Base-by-base conservation (phyloP, 108 stramenopile genomes). In the Fragilaria crotonensis region DNA sequence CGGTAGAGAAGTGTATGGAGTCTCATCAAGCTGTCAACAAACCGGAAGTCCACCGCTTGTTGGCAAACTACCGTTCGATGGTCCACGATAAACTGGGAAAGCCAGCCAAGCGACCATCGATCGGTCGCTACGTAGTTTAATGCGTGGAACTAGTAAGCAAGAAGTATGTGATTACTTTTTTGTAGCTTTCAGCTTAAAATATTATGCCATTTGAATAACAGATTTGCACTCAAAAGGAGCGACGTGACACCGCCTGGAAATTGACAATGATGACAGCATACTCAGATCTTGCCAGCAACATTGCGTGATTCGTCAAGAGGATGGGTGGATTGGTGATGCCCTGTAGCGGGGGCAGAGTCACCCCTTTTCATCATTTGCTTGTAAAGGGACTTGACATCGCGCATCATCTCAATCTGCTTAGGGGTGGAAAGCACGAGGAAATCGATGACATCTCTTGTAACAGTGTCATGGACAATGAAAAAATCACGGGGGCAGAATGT, bases 1-100 rank as follows among this genome's bases (percentile, higher is more conserved):
- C 76, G 17, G 68, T 77, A 23, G 55, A 72, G 46, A 70, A 75
- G 53, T 83, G 81, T 60, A 65, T 79, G 7, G 59, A 60, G 27
- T 49, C 63, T 20, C 62, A 65, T 23, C 52, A 64, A 5, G 76
- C 76, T 2, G 18, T 63, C 22, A 76, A 76, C 52, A 70, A 70
- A 46, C 33, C 60, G 3, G 68, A 76, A 25, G 75, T 63, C 7
- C 36, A 59, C 41, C 50, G 52, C 49, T 18, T 76, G 33, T 52
- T 76, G 11, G 45, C 59, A 45, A 32, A 61, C 20, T 48, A 62
- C 33, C 60, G 41, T 48, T 28, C 51, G 0, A 25, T 58, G 44
- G 63, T 75, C 7, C 59, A 64, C 27, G 21, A 50, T 25, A 9
- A 19, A 7, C 49, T 50, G 20, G 23, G 49, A 25, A 50, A 23